phyloP scores from a whole-genome alignment of 495 filamentous ascomycete species.

The Daldinia vernicosa region DNA sequence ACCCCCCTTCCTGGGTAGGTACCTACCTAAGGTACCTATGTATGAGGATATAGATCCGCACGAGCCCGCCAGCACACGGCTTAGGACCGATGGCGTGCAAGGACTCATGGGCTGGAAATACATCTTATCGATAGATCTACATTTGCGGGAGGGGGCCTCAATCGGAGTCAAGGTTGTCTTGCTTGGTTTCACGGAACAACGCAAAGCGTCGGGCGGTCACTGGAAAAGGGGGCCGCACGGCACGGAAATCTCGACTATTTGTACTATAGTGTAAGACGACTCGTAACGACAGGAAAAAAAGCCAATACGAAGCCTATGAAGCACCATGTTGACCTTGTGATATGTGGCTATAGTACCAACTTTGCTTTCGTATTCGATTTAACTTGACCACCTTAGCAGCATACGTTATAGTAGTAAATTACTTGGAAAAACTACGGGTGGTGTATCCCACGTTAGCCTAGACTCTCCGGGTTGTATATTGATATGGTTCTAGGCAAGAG shows the following conservation, averaged over 20 bases:
- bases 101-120: constrained; percentile 9
- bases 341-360: not conserved
- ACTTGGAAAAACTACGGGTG: too few relatives aligned
- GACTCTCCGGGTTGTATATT: too few relatives aligned
- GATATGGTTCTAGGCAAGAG: too few relatives aligned
- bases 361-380: not conserved
- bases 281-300: constrained; percentile 13
- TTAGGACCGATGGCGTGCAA: constrained; percentile 10
- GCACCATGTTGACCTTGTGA: not conserved
- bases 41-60: constrained; percentile 15
- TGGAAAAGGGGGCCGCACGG: constrained; percentile 17
- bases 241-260: constrained; percentile 44
- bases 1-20: constrained; percentile 15
- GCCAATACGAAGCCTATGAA: constrained; percentile 6
- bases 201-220: constrained; percentile 29
- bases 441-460: too few relatives aligned
- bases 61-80: constrained; percentile 5
- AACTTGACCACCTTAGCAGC: not conserved
- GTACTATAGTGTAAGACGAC: constrained; percentile 38
- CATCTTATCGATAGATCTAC: constrained; percentile 16
- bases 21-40: not conserved
- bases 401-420: not conserved
- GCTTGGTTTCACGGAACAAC: constrained; percentile 26
- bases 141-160: constrained; percentile 8
- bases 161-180: constrained; percentile 37